Evolutionary conservation across 2,329 filamentous ascomycete species (phyloP).

Genomic region (Fusarium continuum): DNA sequence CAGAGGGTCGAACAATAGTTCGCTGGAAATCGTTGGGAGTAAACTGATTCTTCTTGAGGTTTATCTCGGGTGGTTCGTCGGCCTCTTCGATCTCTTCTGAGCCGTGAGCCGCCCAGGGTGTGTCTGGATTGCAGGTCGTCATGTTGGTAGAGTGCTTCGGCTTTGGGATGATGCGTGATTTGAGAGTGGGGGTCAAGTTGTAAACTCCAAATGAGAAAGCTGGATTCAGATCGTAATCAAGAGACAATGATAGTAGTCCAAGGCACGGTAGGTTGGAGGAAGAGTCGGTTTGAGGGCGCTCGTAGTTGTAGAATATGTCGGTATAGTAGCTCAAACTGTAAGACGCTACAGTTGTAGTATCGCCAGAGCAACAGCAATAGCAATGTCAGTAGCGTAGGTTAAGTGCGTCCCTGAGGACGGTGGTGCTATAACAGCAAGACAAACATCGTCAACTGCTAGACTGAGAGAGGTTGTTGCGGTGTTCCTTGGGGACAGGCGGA

Average conservation of each 20-base stretch:
- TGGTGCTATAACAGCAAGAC: conserved; percentile 49
- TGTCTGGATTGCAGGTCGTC: conserved; percentile 43
- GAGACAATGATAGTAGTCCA: conserved; percentile 2
- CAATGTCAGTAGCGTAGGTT: conserved; percentile 28
- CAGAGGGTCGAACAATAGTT: conserved; percentile 58
- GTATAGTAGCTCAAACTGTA: conserved; percentile 37
- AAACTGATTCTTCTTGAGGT: conserved; percentile 41
- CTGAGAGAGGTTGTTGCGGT: conserved; percentile 20
- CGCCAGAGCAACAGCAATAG: conserved; percentile 5
- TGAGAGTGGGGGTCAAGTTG: conserved; percentile 22
- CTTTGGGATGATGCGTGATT: conserved; percentile 28
- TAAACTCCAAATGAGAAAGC: conserved; percentile 9
- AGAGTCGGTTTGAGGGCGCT: not conserved
- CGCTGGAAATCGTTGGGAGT: conserved; percentile 55
- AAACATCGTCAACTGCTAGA: conserved; percentile 47
- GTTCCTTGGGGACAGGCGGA: conserved; percentile 14
- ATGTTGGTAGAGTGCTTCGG: conserved; percentile 47
- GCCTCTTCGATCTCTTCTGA: conserved; percentile 77
- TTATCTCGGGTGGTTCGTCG: conserved; percentile 85
- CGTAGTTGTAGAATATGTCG: conserved; percentile 28
- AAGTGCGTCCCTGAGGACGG: conserved; percentile 51
- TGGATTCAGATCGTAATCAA: conserved; percentile 9
- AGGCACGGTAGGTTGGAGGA: not conserved
- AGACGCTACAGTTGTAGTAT: conserved; percentile 31
- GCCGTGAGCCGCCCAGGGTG: conserved; percentile 49